These are phyloP conservation scores for Trametes meyenii DNA, from an alignment of 768 basidiomycete species.

Conservation along the genomic window DNA sequence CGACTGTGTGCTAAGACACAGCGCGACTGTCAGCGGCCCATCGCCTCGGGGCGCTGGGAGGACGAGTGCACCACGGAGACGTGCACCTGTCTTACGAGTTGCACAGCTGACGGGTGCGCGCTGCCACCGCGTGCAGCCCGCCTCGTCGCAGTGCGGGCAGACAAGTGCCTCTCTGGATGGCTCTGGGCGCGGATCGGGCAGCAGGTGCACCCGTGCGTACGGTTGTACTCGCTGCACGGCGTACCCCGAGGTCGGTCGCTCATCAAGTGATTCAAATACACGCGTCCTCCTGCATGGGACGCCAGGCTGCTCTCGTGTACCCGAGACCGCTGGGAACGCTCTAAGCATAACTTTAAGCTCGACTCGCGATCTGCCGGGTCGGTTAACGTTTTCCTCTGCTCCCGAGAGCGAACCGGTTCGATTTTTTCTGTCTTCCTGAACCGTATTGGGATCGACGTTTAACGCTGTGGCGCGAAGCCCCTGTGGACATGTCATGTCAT, in stretches of 20 bases:
- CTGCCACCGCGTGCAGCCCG: neutral
- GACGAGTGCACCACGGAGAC: neutral
- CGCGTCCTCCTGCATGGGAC: neutral
- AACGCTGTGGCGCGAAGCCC: neutral
- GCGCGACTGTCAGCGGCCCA: constrained; percentile 5
- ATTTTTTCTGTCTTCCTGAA: neutral
- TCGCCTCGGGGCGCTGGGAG: constrained; percentile 5
- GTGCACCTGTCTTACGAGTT: neutral
- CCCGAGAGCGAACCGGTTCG: neutral
- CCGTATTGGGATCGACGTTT: neutral
- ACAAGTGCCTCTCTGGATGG: constrained; percentile 2
- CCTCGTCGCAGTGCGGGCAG: neutral
- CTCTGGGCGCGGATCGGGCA: neutral
- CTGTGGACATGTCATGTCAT: neutral
- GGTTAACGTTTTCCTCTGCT: neutral
- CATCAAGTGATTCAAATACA: constrained; percentile 11
- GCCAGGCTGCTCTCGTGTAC: neutral
- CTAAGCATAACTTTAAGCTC: neutral
- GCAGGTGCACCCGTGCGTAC: neutral
- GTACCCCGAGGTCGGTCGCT: neutral
- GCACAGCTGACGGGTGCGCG: neutral
- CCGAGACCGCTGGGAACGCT: neutral
- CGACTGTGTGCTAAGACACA: neutral
- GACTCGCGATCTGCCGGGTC: neutral
- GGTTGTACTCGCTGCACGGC: neutral